Evolutionary conservation across 305 asterid species (phyloP), one percentile per base, ranked within the genome.

Genomic region (Nicotiana rustica): DNA sequence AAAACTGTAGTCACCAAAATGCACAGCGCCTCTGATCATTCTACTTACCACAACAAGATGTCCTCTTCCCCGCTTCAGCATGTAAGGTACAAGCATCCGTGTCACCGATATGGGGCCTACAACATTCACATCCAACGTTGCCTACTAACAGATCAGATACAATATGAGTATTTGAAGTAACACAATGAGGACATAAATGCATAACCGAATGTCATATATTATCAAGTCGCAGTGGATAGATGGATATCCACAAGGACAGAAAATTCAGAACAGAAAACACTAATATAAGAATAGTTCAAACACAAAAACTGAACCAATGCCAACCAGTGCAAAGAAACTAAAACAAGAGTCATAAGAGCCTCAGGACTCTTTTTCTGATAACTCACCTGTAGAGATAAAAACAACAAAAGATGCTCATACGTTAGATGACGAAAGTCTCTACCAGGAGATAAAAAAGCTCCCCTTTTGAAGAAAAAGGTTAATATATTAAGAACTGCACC

Each of bases 21-120:
- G 55, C 8, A n/a, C 4, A 2, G 15, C 79, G 19, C 64, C 49
- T 31, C 65, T 67, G 36, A 14, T 73, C 21, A 19, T 49, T 65
- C 19, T 36, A 84, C 91, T 89, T 94, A 96, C 99, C 98, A 96
- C 98, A 36, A 96, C 97, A 83, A 96, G 91, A 90, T 92, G 97
- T 83, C 99, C 99, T 82, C 92, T 90, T 68, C 97, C 98, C 79
- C 97, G 93, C 89, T 91, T 91, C 89, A 96, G 88, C 97, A 93
- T 93, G 90, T 86, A 89, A 62, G 94, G 92, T 84, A 88, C 78
- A 85, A 93, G 79, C 85, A 92, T 89, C 77, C 92, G 91, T 0
- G 97, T 94, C 67, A 96, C 89, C 84, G 98, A 92, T 84, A 96
- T 91, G 57, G 97, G 98, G 65, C 99, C 99, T 90, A 94, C 33